Evolutionary conservation across 225 moss, liverwort and hornwort species (phyloP).

Genomic region (Anthoceros angustus): DNA sequence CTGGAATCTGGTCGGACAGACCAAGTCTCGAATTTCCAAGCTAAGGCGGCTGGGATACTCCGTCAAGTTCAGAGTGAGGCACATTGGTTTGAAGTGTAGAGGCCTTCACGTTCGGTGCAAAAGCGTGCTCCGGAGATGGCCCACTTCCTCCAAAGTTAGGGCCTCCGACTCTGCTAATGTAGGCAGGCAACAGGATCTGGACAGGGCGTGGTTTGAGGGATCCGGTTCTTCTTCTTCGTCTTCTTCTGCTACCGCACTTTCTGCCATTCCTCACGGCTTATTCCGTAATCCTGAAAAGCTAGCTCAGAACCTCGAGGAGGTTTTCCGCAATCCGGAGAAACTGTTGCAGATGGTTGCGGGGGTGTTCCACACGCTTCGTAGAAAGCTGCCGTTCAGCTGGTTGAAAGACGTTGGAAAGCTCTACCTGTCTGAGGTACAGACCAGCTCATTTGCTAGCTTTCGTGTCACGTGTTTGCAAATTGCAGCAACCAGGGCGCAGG

Average conservation of each 20-base stretch:
- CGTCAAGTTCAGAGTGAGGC: background rate
- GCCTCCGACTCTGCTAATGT: background rate
- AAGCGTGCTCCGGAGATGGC: background rate
- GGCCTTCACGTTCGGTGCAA: background rate
- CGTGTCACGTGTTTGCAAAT: background rate
- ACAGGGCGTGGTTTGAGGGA: background rate
- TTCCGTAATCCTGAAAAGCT: slow-evolving; percentile 1
- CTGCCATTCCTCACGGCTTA: background rate
- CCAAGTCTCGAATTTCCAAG: background rate
- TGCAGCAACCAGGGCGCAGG: background rate
- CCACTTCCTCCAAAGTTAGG: background rate
- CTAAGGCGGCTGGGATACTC: background rate
- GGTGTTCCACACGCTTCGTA: background rate
- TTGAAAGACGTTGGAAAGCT: background rate
- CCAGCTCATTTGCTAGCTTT: background rate
- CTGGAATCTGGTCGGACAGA: background rate
- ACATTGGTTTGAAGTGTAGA: background rate
- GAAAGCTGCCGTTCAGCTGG: background rate
- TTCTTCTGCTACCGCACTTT: no score
- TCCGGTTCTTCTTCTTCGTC: background rate
- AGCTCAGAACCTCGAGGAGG: background rate
- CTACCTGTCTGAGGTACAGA: background rate
- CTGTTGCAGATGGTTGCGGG: background rate
- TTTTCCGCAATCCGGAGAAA: background rate
- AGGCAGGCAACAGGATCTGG: background rate